phyloP scores from a whole-genome alignment of 805 yeast genomes.

The Lipomyces sp. region DNA sequence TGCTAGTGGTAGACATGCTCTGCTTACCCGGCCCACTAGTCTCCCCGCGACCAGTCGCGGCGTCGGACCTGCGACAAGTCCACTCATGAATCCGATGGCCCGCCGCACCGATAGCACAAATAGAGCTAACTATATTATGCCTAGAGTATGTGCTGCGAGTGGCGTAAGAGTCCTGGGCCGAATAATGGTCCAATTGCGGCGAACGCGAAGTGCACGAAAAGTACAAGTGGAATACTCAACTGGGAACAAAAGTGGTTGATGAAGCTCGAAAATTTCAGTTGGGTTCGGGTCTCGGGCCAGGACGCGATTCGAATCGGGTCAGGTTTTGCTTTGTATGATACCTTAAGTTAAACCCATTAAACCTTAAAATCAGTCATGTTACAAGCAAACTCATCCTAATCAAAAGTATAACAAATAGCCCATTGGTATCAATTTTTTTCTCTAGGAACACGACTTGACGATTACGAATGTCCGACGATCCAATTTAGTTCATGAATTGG shows the following conservation, averaged over 20 bases:
- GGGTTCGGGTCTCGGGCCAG: background rate
- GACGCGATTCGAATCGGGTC: background rate
- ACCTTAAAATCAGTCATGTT: background rate
- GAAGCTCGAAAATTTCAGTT: background rate
- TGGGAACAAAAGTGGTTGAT: background rate
- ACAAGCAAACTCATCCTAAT: no score
- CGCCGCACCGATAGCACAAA: background rate
- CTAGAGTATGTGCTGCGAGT: background rate
- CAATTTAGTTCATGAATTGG: no score
- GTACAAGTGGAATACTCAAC: background rate
- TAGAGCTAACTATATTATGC: background rate
- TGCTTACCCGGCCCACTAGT: conserved; percentile 24
- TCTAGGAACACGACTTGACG: no score
- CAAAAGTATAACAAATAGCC: no score
- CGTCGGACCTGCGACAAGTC: background rate
- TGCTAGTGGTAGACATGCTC: conserved; percentile 15
- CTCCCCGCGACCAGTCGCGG: background rate
- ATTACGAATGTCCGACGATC: no score
- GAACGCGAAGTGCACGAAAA: background rate
- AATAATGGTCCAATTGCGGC: conserved; percentile 1
- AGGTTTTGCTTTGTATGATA: no score
- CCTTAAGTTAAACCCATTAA: background rate
- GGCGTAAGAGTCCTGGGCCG: background rate
- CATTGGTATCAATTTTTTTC: no score
- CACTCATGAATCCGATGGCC: background rate